Evolutionary conservation across 352 stramenopile genomes (phyloP).

Genomic region (Globisporangium radiosum): DNA sequence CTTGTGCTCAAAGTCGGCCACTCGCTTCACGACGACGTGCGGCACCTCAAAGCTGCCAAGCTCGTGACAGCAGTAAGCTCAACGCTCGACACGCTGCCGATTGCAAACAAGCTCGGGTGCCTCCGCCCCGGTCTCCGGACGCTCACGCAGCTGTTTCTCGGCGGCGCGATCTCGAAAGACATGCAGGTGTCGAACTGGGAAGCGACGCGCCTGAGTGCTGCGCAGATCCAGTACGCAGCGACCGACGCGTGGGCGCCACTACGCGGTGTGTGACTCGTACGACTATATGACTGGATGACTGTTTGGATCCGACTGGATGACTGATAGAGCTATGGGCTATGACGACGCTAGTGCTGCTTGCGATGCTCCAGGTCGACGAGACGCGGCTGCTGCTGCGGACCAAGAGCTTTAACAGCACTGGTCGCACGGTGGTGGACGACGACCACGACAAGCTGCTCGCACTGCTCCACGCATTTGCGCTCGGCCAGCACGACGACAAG

Average conservation of each 20-base stretch:
- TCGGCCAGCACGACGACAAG: constrained; percentile 17
- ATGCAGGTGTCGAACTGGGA: constrained; percentile 88
- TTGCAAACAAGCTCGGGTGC: constrained; percentile 73
- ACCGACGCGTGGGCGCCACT: constrained; percentile 75
- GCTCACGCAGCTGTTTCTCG: constrained; percentile 69
- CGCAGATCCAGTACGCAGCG: constrained; percentile 75
- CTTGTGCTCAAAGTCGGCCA: constrained; percentile 72
- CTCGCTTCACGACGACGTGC: constrained; percentile 72
- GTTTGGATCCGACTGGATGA: background rate
- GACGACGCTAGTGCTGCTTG: constrained; percentile 50
- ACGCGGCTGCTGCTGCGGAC: constrained; percentile 42
- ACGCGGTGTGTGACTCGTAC: constrained; percentile 20
- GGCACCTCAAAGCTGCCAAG: constrained; percentile 43
- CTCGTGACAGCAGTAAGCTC: constrained; percentile 56
- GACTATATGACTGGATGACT: background rate
- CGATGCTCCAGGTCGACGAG: constrained; percentile 67
- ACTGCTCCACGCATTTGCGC: constrained; percentile 33
- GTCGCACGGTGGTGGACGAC: constrained; percentile 27
- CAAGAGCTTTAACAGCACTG: constrained; percentile 58
- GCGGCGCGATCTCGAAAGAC: constrained; percentile 62
- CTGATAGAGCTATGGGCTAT: no score
- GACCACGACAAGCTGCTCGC: constrained; percentile 42
- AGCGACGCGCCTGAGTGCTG: constrained; percentile 42
- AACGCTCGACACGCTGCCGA: constrained; percentile 76
- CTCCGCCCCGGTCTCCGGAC: constrained; percentile 66